A percentile compares a stretch with the other conserved stretches of the same genome.
Conservation (phyloP, 2,329 filamentous ascomycete species). For the Sclerotinia sclerotiorum region DNA sequence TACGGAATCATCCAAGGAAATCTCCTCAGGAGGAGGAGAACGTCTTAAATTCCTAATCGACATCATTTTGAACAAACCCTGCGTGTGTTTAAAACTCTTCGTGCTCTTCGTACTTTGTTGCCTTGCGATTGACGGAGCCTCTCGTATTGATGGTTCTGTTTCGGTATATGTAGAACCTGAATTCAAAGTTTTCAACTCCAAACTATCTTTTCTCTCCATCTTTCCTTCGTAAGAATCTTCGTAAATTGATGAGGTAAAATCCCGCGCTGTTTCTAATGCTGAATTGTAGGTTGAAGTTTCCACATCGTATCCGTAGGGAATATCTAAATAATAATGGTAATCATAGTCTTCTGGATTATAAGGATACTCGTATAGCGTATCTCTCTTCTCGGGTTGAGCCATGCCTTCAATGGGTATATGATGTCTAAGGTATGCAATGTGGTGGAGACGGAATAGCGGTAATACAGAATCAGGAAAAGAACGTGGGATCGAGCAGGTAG, state of each 20-base stretch:
- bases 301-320: background rate
- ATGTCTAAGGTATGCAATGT: constrained; percentile 1
- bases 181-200: background rate
- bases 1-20: background rate
- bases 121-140: background rate
- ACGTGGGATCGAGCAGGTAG: constrained; percentile 1
- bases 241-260: background rate
- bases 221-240: constrained; percentile 11
- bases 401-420: constrained; percentile 5
- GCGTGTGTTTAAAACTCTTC: background rate
- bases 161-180: background rate
- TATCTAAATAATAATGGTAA: constrained; percentile 21
- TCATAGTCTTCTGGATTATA: constrained; percentile 10
- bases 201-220: background rate
- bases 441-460: constrained; percentile 5
- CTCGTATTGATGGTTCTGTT: background rate
- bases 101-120: constrained; percentile 9
- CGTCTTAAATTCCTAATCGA: background rate
- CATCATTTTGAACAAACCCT: constrained; percentile 19
- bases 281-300: constrained; percentile 19
- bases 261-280: background rate
- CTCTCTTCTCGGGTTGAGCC: background rate
- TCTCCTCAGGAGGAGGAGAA: background rate
- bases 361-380: constrained; percentile 9
- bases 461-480: constrained; percentile 11